These are phyloP conservation scores for Rhodotorula glutinis DNA, from an alignment of 1,284 basidiomycete species.

Conservation along the genomic window DNA sequence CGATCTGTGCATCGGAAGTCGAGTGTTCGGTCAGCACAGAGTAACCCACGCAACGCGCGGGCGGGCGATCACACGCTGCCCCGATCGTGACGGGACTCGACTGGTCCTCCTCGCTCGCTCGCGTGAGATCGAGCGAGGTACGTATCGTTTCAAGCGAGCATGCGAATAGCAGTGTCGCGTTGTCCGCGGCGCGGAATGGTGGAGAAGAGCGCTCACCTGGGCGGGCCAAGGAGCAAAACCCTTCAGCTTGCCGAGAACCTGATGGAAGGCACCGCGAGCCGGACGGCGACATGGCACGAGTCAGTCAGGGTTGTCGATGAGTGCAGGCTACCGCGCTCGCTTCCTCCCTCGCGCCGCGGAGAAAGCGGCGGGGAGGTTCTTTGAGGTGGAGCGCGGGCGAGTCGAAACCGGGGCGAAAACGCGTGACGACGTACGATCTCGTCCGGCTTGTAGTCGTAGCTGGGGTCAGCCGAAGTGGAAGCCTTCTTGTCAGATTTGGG, in stretches of 20 bases:
- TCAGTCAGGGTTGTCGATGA: not conserved
- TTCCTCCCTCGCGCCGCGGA: not conserved
- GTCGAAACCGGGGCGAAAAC: not conserved
- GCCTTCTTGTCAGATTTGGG: constrained; percentile 30
- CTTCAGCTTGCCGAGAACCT: constrained; percentile 83
- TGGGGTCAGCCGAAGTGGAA: constrained; percentile 7
- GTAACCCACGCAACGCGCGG: not conserved
- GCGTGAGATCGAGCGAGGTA: too few species aligned
- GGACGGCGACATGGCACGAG: not conserved
- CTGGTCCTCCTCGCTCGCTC: not conserved
- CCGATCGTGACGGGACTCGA: not conserved
- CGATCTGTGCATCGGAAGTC: constrained; percentile 56
- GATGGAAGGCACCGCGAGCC: not conserved
- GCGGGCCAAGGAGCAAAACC: constrained; percentile 92
- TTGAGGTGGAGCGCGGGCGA: not conserved
- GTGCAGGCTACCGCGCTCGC: not conserved
- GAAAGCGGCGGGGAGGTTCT: not conserved
- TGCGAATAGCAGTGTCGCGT: too few species aligned
- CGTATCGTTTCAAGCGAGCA: too few species aligned
- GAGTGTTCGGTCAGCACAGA: not conserved
- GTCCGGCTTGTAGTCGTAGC: constrained; percentile 11
- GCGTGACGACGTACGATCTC: constrained; percentile 18
- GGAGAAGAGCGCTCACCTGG: constrained; percentile 58
- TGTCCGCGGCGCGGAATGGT: too few species aligned
- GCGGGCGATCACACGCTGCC: not conserved